phyloP scores from a whole-genome alignment of 2,329 filamentous ascomycete species.

The Venturia nashicola region DNA sequence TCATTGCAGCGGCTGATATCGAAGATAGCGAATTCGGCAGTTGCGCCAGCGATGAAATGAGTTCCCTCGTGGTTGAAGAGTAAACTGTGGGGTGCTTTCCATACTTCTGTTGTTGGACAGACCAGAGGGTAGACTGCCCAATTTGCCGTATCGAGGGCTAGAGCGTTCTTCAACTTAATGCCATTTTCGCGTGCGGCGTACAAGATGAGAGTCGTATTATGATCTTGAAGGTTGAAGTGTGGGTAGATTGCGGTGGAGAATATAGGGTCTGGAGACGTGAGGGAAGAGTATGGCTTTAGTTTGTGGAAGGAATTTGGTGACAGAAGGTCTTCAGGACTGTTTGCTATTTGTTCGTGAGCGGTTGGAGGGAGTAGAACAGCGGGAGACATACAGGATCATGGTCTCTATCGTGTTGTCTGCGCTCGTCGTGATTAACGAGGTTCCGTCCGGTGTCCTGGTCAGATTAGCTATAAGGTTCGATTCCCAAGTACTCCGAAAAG shows the following conservation, averaged over 20 bases:
- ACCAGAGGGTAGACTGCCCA: constrained; percentile 44
- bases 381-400: constrained; percentile 37
- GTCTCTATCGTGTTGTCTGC: constrained; percentile 39
- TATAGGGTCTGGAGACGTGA: constrained; percentile 36
- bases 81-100: constrained; percentile 42
- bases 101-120: constrained; percentile 42
- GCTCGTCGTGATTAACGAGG: constrained; percentile 41
- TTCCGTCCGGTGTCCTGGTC: constrained; percentile 42
- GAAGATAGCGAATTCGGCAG: constrained; percentile 36
- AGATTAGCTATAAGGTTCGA: not conserved
- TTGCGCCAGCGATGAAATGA: constrained; percentile 45
- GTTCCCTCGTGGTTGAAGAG: constrained; percentile 36
- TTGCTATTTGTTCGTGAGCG: constrained; percentile 9
- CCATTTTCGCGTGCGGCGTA: constrained; percentile 42
- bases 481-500: not conserved
- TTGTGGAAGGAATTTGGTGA: constrained; percentile 38
- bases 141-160: constrained; percentile 28
- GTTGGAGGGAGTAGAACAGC: constrained; percentile 11
- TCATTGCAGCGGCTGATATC: constrained; percentile 5
- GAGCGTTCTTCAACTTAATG: constrained; percentile 42
- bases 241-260: constrained; percentile 44
- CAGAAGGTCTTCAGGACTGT: not conserved
- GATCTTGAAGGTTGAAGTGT: constrained; percentile 38
- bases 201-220: constrained; percentile 37
- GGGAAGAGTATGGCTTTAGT: constrained; percentile 34